Evolutionary conservation across 2,329 filamentous ascomycete species (phyloP).

Genomic region (Monosporascus sp.): DNA sequence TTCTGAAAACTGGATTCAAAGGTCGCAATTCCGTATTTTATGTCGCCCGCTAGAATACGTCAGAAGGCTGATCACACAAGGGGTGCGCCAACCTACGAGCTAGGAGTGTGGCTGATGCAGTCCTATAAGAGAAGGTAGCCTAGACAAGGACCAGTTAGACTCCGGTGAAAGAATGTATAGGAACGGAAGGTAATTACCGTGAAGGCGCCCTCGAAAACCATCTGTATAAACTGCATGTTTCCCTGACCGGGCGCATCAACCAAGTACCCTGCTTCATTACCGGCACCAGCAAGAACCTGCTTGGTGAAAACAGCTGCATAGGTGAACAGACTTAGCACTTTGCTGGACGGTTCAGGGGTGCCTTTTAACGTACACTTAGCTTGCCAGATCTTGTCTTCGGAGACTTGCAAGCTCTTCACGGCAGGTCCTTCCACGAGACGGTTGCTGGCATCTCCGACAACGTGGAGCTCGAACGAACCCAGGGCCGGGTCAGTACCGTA

Average conservation of each 20-base stretch:
- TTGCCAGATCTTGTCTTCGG: slow-evolving; percentile 61
- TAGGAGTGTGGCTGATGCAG: background rate
- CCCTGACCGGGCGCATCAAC: slow-evolving; percentile 50
- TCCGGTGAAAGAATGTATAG: too few relatives aligned
- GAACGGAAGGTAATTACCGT: background rate
- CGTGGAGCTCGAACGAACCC: slow-evolving; percentile 55
- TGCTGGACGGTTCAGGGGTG: background rate
- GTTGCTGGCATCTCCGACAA: slow-evolving; percentile 51
- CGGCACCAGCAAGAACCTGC: slow-evolving; percentile 54
- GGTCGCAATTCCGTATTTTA: background rate
- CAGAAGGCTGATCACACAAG: background rate
- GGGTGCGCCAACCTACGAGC: background rate
- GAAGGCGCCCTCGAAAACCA: slow-evolving; percentile 60
- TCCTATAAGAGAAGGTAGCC: background rate
- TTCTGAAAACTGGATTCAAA: background rate
- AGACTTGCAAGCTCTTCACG: slow-evolving; percentile 51
- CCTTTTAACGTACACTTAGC: slow-evolving; percentile 45
- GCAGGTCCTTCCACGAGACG: slow-evolving; percentile 40
- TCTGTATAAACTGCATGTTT: slow-evolving; percentile 62
- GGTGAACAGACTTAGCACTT: slow-evolving; percentile 27
- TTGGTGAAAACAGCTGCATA: slow-evolving; percentile 49
- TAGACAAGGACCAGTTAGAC: background rate
- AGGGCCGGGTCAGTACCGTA: slow-evolving; percentile 52
- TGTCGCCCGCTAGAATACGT: background rate
- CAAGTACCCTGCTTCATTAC: slow-evolving; percentile 43